These are phyloP conservation scores for Suillus plorans DNA, from an alignment of 768 basidiomycete genomes.

Conservation along the genomic window DNA sequence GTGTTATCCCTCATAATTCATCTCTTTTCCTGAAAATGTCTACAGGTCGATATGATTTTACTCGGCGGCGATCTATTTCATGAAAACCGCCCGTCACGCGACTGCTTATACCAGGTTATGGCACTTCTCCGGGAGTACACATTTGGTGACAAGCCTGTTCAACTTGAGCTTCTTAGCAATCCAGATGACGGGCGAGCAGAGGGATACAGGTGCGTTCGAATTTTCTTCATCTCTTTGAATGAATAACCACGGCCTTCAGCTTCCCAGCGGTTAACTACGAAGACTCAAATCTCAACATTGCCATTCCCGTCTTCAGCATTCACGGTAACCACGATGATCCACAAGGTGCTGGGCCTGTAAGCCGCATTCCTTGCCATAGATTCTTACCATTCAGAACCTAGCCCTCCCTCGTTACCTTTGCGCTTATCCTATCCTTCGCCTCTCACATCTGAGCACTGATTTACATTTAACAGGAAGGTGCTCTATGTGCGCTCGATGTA, in stretches of 20 bases:
- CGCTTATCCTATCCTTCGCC: not conserved
- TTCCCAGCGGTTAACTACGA: slow-evolving; percentile 98
- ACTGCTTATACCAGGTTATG: slow-evolving; percentile 85
- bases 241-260: slow-evolving; percentile 37
- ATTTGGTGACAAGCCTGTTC: slow-evolving; percentile 83
- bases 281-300: slow-evolving; percentile 92
- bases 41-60: slow-evolving; percentile 91
- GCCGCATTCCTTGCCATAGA: slow-evolving; percentile 24
- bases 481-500: slow-evolving; percentile 91
- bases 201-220: slow-evolving; percentile 70
- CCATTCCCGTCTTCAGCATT: slow-evolving; percentile 97
- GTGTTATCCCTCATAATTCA: slow-evolving; percentile 25
- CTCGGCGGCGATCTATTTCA: slow-evolving; percentile 97
- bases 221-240: not conserved
- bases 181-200: slow-evolving; percentile 86
- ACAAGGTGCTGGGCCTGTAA: slow-evolving; percentile 88
- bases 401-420: not conserved
- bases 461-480: slow-evolving; percentile 70
- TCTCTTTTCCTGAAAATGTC: not conserved
- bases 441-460: not conserved
- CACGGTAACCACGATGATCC: slow-evolving; percentile 99
- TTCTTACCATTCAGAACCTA: not conserved
- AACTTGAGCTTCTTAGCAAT: slow-evolving; percentile 89
- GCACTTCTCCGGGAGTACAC: slow-evolving; percentile 90
- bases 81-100: slow-evolving; percentile 92